Evolutionary conservation across 805 yeast genomes (phyloP).

Genomic region (Kluyveromyces wickerhamii): DNA sequence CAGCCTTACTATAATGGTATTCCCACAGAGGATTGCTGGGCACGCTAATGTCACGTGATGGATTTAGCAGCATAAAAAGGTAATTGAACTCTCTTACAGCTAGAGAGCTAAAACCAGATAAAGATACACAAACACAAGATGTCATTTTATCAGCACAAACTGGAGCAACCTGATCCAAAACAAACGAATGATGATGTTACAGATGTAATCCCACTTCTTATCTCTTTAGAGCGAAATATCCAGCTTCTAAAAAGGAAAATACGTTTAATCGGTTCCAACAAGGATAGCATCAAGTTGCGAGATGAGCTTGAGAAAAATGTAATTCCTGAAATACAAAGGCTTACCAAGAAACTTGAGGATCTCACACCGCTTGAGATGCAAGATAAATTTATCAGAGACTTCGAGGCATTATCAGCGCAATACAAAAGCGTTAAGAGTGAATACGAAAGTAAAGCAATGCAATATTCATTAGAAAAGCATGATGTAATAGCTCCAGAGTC

Average conservation of each 20-base stretch:
- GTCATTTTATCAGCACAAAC: constrained; percentile 4
- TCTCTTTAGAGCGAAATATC: constrained; percentile 10
- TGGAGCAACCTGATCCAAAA: constrained; percentile 4
- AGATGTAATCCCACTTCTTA: constrained; percentile 2
- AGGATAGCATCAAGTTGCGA: constrained; percentile 35
- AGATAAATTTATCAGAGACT: constrained; percentile 46
- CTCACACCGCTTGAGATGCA: constrained; percentile 7
- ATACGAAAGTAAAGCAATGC: constrained; percentile 40
- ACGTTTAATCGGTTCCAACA: constrained; percentile 13
- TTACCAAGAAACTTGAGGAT: constrained; percentile 15
- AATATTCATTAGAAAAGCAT: constrained; percentile 7
- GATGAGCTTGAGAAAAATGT: constrained; percentile 16
- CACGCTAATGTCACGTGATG: no score
- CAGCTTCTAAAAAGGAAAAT: constrained; percentile 12
- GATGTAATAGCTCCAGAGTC: constrained; percentile 10
- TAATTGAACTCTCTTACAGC: no score
- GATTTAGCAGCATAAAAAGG: no score
- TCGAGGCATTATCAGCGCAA: constrained; percentile 40
- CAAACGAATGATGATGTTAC: constrained; percentile 5
- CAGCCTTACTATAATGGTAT: no score
- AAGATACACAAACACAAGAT: no score
- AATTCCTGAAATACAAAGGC: constrained; percentile 16
- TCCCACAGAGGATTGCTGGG: no score
- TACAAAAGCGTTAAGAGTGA: constrained; percentile 36
- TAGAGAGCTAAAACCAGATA: no score